Evolutionary conservation across 1,284 basidiomycete genomes (phyloP), one percentile per base, ranked within the genome.

Genomic region (Fomitopsis schrenkii): DNA sequence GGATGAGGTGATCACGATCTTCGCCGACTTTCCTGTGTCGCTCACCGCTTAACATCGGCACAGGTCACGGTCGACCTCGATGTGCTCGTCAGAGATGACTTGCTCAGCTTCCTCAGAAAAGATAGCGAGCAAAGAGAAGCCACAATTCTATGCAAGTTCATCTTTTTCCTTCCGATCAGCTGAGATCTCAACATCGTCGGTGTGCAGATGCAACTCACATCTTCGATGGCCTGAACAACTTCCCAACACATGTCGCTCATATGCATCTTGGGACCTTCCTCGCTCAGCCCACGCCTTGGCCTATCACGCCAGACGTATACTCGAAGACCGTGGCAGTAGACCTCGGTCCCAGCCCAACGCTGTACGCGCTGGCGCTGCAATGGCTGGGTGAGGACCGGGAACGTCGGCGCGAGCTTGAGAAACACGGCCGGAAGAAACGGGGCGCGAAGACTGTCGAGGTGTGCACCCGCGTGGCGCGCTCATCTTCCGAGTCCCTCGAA

Each of bases 31-130:
- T 44, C 44, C 42, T 45, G 15, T 40, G 15, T 28, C 17, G 19
- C 52, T 53, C 26, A 41, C 22, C 7, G n/a, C 35, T 46, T 3
- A 17, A 55, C 17, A n/a, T 57, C 38, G n/a, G 12, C 35, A 22
- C 45, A 90, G 92, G 93, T 98, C 58, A 99, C 97, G 0, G 97
- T 99, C 38, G 97, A 99, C 74, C 80, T 99, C n/a, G 97, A 99
- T 69, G 96, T 98, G 6, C 85, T 98, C 44, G 97, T 99, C 48
- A 88, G 97, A 53, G 87, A 93, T 57, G 93, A 97, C 65, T 80
- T 99, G 26, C 84, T 99, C 66, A 84, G 80, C 19, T 99, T 98
- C 76, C 82, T 99, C 48, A 89, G 89, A 65, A 76, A 83, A 22
- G 97, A 99, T 71, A 93, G 93, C 64, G 84, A 91, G 65, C 75